phyloP scores from a whole-genome alignment of 2,329 filamentous ascomycete genomes.

The Akanthomyces uredinophilus region DNA sequence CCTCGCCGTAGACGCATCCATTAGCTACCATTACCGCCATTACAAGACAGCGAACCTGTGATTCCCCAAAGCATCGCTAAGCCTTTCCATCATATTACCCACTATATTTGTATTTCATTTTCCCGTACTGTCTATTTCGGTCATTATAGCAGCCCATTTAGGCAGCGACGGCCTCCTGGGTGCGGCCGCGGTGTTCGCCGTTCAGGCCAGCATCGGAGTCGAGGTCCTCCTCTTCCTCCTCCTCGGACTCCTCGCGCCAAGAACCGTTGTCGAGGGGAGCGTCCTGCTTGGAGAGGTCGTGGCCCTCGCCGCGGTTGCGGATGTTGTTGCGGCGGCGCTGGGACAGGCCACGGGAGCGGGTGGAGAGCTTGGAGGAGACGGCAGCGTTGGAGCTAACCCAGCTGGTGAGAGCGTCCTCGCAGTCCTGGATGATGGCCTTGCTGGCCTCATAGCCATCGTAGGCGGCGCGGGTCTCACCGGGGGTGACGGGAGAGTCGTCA shows the following conservation, averaged over 20 bases:
- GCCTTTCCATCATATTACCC: slow-evolving; percentile 9
- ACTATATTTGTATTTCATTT: slow-evolving; percentile 9
- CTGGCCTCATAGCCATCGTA: slow-evolving; percentile 98
- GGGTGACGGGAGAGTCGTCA: slow-evolving; percentile 94
- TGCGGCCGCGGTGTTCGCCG: slow-evolving; percentile 52
- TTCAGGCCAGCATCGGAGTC: slow-evolving; percentile 50
- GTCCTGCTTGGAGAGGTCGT: slow-evolving; percentile 81
- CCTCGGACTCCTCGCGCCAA: slow-evolving; percentile 69
- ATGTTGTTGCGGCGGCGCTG: slow-evolving; percentile 75
- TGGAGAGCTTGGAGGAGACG: slow-evolving; percentile 81
- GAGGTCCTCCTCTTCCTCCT: slow-evolving; percentile 60
- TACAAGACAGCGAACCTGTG: slow-evolving; percentile 7
- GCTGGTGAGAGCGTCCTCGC: slow-evolving; percentile 93
- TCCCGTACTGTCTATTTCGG: not conserved
- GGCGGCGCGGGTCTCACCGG: slow-evolving; percentile 88
- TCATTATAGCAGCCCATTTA: slow-evolving; percentile 24
- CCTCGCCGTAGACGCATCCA: not conserved
- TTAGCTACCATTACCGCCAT: slow-evolving; percentile 12
- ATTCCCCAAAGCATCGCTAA: not conserved
- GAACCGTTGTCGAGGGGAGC: slow-evolving; percentile 70
- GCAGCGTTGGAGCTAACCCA: slow-evolving; percentile 91
- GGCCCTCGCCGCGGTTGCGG: slow-evolving; percentile 62
- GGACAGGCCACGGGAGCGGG: slow-evolving; percentile 79
- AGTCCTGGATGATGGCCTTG: slow-evolving; percentile 99
- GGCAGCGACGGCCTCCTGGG: slow-evolving; percentile 46